Evolutionary conservation across 176 grass and related monocot genomes (phyloP).

Genomic region (Raddia distichophylla): DNA sequence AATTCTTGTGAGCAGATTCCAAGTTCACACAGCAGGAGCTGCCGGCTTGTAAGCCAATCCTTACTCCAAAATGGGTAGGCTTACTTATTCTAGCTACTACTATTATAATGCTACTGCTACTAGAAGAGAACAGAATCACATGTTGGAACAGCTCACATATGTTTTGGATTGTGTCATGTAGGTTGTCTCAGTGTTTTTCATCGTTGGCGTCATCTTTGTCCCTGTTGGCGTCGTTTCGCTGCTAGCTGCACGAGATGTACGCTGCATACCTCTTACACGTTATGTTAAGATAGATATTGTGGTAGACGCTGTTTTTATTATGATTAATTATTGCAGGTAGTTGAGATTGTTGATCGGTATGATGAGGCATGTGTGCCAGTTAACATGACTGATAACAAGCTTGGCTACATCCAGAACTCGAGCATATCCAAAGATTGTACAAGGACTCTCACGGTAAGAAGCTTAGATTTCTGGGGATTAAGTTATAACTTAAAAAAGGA

Average conservation of each 20-base stretch:
- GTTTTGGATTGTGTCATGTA: conserved; percentile 43
- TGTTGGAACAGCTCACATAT: conserved; percentile 29
- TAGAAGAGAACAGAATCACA: neutral
- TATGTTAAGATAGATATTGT: neutral
- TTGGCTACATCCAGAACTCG: conserved; percentile 68
- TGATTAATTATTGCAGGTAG: conserved; percentile 57
- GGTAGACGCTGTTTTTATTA: conserved; percentile 25
- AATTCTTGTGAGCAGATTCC: conserved; percentile 60
- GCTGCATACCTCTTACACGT: conserved; percentile 18
- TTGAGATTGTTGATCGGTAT: conserved; percentile 84
- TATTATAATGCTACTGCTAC: neutral
- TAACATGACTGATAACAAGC: conserved; percentile 64
- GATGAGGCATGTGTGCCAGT: conserved; percentile 65
- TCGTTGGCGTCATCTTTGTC: conserved; percentile 76
- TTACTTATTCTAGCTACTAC: neutral
- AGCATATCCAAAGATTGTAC: conserved; percentile 67
- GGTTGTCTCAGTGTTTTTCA: conserved; percentile 90
- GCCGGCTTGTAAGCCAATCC: conserved; percentile 95
- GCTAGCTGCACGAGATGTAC: conserved; percentile 72
- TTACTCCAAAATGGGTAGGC: conserved; percentile 96
- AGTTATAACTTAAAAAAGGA: neutral
- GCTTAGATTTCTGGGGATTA: conserved; percentile 15
- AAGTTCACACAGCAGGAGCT: conserved; percentile 98
- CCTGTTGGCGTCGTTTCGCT: conserved; percentile 78
- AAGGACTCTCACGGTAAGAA: conserved; percentile 69